These are phyloP conservation scores for Citrus maxima DNA, from an alignment of 345 rosid genomes.

Conservation along the genomic window DNA sequence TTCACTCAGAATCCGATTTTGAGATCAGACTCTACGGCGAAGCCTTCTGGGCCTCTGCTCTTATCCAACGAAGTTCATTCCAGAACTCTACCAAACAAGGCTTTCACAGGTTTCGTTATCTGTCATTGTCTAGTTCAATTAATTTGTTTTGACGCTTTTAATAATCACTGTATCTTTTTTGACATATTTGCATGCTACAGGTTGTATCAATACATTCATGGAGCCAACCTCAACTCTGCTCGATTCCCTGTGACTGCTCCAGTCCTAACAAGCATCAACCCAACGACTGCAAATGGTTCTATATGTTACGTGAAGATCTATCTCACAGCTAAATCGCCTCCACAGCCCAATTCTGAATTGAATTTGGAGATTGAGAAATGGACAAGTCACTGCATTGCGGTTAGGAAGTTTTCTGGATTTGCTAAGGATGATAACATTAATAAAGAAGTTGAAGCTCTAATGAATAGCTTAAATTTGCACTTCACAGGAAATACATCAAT, in stretches of 20 bases:
- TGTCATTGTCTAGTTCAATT: background rate
- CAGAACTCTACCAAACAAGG: conserved; percentile 38
- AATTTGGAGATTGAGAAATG: conserved; percentile 34
- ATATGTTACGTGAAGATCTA: conserved; percentile 16
- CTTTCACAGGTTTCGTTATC: conserved; percentile 40
- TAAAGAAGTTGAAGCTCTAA: conserved; percentile 31
- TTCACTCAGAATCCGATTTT: conserved; percentile 31
- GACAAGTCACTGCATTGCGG: conserved; percentile 34
- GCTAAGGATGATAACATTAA: conserved; percentile 34
- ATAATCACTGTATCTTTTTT: background rate
- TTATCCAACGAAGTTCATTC: conserved; percentile 35
- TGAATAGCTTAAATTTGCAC: conserved; percentile 22
- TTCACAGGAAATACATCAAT: background rate
- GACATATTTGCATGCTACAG: conserved; percentile 16
- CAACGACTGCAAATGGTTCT: conserved; percentile 5
- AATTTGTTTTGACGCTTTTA: background rate
- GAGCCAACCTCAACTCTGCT: conserved; percentile 32
- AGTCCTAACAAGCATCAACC: conserved; percentile 31
- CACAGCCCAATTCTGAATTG: conserved; percentile 34
- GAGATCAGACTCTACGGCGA: conserved; percentile 42
- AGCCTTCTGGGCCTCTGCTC: conserved; percentile 38
- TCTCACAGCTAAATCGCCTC: conserved; percentile 24
- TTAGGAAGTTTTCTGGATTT: conserved; percentile 41
- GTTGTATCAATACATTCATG: conserved; percentile 47
- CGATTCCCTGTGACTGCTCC: conserved; percentile 37